Base-by-base conservation (phyloP, 1,139 yeast genomes). In the Candida frijolesensis region DNA sequence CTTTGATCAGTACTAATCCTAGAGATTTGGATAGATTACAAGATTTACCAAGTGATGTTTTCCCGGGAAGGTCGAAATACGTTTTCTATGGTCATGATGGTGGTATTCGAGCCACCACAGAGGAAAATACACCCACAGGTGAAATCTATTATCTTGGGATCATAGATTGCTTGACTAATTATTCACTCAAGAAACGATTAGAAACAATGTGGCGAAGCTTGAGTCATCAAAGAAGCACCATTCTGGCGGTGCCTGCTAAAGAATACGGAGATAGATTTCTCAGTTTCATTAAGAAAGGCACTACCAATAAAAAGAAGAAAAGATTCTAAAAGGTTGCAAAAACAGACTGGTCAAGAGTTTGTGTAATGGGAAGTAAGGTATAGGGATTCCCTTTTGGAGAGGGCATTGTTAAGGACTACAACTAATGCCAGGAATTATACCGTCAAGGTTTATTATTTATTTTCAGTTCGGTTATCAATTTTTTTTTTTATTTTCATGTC, bases 261-360 rank as follows among this genome's bases (percentile, higher is more conserved):
- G 97, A 92, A 59, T 95, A 95, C 63, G 98, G 97, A 15, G 85
- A 86, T 54, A 76, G 99, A 59, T 92, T 95, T 66, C 72, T 86
- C 54, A 73, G 74, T 16, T 95, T 95, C 63, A 84, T 95, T 57
- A 76, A 73, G 51, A 67, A 62, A 19, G 76, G 80, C 8, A 67
- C 75, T 9, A 40, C 54, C 11, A 35, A 33, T 22, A 18, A 10
- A 0, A 55, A 56, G 33, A 42, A 44, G 43, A 53, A 51, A 35
- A 25, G 33, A 14, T 18, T 15, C 25, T 34, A 35, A 15, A 16
- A 4, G 29, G 2, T 25, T 25, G 10, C 29, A 25, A 8, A 25
- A 25, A 25, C 29, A 25, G 8, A 25, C 29, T 27, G n/a, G 15
- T 14, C 16, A 14, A 14, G 12, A 15, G 18, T 34, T 34, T 15